Evolutionary conservation across 2,329 filamentous ascomycete genomes (phyloP), one percentile per base, ranked within the genome.

Genomic region (Cryphonectria naterciae): DNA sequence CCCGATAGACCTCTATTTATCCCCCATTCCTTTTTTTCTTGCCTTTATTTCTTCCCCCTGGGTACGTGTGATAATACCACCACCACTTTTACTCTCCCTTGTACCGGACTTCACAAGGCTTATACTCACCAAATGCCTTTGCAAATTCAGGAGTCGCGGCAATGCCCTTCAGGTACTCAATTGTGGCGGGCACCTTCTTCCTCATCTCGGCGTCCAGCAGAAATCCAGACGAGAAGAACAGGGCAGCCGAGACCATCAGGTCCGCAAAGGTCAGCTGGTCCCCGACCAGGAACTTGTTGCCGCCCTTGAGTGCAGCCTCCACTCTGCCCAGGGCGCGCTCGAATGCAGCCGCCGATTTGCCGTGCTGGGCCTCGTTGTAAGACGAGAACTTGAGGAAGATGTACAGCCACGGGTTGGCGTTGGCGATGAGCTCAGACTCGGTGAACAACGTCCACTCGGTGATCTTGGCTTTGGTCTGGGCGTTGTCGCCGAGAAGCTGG

Each of bases 401-500:
- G 52, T 75, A 19, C n/a, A 76, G 52, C 1, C 74, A 60, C 6
- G 76, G 75, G 5, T 75, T 41, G 10, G 75, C 7, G 72, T 77
- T 75, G 46, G 67, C 32, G 35, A 68, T 56, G 19, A 83, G 65
- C 76, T 83, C 82, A 63, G 74, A 75, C 70, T 84, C 80, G 19
- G 81, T 75, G 73, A 83, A 84, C 68, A 74, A 77, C n/a, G 81
- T 76, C 85, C 85, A 88, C 75, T 85, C 80, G 39, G 79, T 76
- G 76, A 87, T 81, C 11, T 77, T 75, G 0, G 84, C 83, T 46
- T 80, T 78, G 65, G 83, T 79, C 71, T 82, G 79, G 10, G 78
- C 66, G 49, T 81, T 83, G 4, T 74, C 63, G 35, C 85, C 85
- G 7, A 86, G 74, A 4, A 87, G 81, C 75, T 86, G 84, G 6